phyloP scores from a whole-genome alignment of 345 rosid species.

The Citrus trifoliata region DNA sequence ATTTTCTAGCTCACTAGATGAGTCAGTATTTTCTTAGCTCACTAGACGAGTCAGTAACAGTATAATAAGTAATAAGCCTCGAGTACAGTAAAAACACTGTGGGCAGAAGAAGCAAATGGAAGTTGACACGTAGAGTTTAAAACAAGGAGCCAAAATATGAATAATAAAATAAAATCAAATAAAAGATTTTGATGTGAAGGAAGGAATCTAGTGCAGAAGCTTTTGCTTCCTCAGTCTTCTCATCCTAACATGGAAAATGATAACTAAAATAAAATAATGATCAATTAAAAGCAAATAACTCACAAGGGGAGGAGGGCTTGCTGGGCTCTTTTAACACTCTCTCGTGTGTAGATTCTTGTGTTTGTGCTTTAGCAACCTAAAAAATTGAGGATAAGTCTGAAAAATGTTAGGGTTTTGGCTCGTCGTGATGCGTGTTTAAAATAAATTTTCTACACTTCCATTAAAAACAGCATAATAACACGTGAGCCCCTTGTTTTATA shows the following conservation, averaged over 20 bases:
- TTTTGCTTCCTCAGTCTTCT: background rate
- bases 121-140: background rate
- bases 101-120: background rate
- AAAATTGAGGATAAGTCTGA: background rate
- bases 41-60: no score
- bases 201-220: background rate
- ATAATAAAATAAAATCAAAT: background rate
- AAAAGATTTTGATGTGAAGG: background rate
- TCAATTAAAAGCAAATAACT: background rate
- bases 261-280: background rate
- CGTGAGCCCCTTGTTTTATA: background rate
- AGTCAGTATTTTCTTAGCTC: no score
- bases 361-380: background rate
- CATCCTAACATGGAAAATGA: background rate
- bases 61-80: background rate
- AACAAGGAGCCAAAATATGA: background rate
- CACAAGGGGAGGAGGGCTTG: background rate
- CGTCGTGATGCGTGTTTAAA: background rate
- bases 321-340: background rate
- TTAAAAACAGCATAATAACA: background rate
- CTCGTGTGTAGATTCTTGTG: slow-evolving; percentile 9
- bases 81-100: background rate
- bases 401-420: slow-evolving; percentile 1
- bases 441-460: no score
- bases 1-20: background rate